phyloP scores from a whole-genome alignment of 129 eudicot genomes.

The Lactuca sativa region DNA sequence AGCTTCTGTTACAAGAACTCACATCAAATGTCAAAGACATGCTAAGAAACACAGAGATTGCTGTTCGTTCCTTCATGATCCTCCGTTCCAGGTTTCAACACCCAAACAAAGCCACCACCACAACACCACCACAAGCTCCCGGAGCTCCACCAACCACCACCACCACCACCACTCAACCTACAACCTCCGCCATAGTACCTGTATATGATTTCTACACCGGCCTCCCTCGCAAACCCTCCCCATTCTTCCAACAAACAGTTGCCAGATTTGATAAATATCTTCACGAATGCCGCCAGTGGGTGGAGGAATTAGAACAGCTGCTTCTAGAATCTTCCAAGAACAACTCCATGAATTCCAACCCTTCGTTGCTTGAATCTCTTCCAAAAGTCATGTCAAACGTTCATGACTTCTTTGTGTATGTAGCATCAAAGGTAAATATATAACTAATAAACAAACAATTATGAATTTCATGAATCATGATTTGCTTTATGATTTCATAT shows the following conservation, averaged over 20 bases:
- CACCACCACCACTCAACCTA: slow-evolving; percentile 45
- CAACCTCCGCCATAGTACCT: slow-evolving; percentile 55
- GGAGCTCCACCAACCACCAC: slow-evolving; percentile 46
- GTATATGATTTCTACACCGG: slow-evolving; percentile 91
- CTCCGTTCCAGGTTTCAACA: slow-evolving; percentile 77
- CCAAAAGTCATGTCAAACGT: slow-evolving; percentile 90
- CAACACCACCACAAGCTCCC: slow-evolving; percentile 61
- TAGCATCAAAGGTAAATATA: slow-evolving; percentile 87
- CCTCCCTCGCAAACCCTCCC: slow-evolving; percentile 89
- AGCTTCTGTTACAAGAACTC: slow-evolving; percentile 63
- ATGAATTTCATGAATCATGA: not conserved
- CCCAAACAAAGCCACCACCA: slow-evolving; percentile 44
- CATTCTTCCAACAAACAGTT: slow-evolving; percentile 83
- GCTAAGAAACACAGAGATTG: slow-evolving; percentile 85
- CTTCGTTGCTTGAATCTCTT: slow-evolving; percentile 80
- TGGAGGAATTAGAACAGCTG: slow-evolving; percentile 93
- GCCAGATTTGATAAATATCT: slow-evolving; percentile 90
- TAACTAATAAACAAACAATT: not conserved
- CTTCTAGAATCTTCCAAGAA: slow-evolving; percentile 65
- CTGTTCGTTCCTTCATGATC: slow-evolving; percentile 94
- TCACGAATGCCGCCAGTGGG: slow-evolving; percentile 82
- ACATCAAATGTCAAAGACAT: slow-evolving; percentile 77
- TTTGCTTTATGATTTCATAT: not conserved
- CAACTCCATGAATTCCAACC: slow-evolving; percentile 32
- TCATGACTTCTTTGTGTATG: slow-evolving; percentile 93